Evolutionary conservation across 768 basidiomycete genomes (phyloP), one percentile per base, ranked within the genome.

Genomic region (Hygrocybe punicea): DNA sequence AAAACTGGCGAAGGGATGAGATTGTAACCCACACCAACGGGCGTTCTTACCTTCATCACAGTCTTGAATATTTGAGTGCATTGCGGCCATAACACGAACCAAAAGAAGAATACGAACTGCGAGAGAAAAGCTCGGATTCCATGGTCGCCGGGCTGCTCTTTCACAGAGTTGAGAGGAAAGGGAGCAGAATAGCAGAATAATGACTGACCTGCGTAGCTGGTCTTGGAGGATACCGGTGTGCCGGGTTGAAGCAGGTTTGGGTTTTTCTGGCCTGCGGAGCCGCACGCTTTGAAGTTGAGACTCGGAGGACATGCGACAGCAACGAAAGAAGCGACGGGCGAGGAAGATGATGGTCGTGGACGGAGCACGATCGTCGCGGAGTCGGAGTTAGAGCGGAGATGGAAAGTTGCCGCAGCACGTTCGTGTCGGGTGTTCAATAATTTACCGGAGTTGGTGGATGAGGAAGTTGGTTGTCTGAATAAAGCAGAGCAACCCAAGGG

Each of bases 61-160:
- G 67, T 98, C 97, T 65, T 86, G 84, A 55, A 96, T 91, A 62
- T 93, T 93, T 11, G 89, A 84, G 68, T 98, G 98, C 94, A 99
- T 98, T 2, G 94, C 97, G 1, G 82, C 86, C 23, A 83, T 74
- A 29, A 94, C 80, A 17, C 97, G 84, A 16, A 97, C 66, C 14
- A 98, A 79, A 50, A 97, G 73, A 39, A 98, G 68, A 39, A 97
- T 80, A 48, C 95, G 84, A 58, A 98, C 76, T 4, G 94, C 97
- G 6, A 89, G 75, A 35, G 86, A 87, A 65, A 94, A 88, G 60
- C 84, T 82, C 47, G 97, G 96, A 50, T 81, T 82, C 86, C 91
- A 93, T 80, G 93, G 92, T 36, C 84, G 81, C 48, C 83, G 82
- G 62, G 86, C 83, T 35, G 87, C 72, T 67, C 87, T 90, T 53